Evolutionary conservation across 2,329 filamentous ascomycete genomes (phyloP), one percentile per base, ranked within the genome.

Genomic region (Rutstroemia sp.): DNA sequence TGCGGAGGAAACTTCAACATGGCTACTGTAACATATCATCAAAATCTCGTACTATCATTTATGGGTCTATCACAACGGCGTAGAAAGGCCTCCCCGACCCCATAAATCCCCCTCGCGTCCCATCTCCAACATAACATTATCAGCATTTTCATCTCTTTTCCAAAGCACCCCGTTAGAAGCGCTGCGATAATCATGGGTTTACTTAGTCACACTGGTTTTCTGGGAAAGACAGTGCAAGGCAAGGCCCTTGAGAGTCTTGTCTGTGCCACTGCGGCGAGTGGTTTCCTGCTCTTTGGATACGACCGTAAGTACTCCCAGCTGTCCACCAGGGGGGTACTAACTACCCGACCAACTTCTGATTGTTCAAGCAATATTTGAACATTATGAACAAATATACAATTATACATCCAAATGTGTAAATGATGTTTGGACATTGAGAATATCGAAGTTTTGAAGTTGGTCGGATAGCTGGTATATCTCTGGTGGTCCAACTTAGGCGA

Each of bases 271-370:
- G 53, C 53, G 23, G 53, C 53, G 17, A 50, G 46, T 34, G 55
- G 50, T 34, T 57, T 57, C 42, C 50, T 57, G 16, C 52, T 58
- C 6, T 58, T 58, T 16, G 57, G 57, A 44, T 58, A 58, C 57
- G 57, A 56, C 49, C 42, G 48, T 46, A 41, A 49, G 57, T 39
- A 38, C 49, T 30, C 27, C 37, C 10, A 45, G 21, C 2, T 44
- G 12, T 27, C 19, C 19, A 19, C 19, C 19, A 19, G 19, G 19
- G 19, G 19, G 19, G 19, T 19, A 19, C 19, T 19, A 19, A 19
- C 19, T 19, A 19, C 19, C 19, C 19, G 19, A 19, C 19, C 19
- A 19, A 19, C 19, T 19, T 19, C 19, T 19, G 19, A 19, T 19
- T 19, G 19, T 19, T 19, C 19, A 19, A 19, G 19, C 19, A 19